Evolutionary conservation across 805 yeast species (phyloP), one percentile per base, ranked within the genome.

Genomic region (Metschnikowia hibisci): DNA sequence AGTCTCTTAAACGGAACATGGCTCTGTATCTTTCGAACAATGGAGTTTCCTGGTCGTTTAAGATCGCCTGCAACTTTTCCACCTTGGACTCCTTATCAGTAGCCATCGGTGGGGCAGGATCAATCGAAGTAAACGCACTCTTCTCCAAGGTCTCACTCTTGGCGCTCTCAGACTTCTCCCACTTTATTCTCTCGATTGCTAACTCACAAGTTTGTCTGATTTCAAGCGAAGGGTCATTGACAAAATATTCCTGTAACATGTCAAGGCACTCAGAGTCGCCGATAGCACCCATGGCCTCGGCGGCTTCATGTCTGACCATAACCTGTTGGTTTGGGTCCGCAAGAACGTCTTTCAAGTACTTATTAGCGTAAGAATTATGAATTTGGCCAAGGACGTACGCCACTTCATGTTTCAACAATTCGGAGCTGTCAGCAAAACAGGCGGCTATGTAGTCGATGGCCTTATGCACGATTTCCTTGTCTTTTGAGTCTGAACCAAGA

Each of bases 281-380:
- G 41, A 93, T 73, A 34, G 99, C 99, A 48, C 99, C 99, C 43
- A 93, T 74, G 33, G 98, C 99, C 67, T 93, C 99, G 6, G 99
- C 99, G 13, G 99, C 99, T 66, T 93, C 99, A 64, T 93, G 99
- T 65, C 99, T 84, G 29, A 93, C 99, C 98, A 93, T 93, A 47
- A 86, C 74, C 61, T 86, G 93, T 70, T 91, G 98, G 12, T 71
- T 52, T 18, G 61, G 58, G 62, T 83, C 81, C 38, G 68, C 66
- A 56, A 93, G 74, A 16, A 88, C 96, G 6, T 74, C 74, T 62
- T 87, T 77, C 47, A 93, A 75, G 38, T 80, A 74, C 38, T 87
- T 84, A 47, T 91, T 86, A 45, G 96, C 88, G 44, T 78, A 65
- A 53, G 81, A 60, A 68, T 90, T 90, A 62, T 86, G 82, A 36